Evolutionary conservation across 2,329 filamentous ascomycete species (phyloP), one percentile per base, ranked within the genome.

Genomic region (Teratosphaeria zuluensis): DNA sequence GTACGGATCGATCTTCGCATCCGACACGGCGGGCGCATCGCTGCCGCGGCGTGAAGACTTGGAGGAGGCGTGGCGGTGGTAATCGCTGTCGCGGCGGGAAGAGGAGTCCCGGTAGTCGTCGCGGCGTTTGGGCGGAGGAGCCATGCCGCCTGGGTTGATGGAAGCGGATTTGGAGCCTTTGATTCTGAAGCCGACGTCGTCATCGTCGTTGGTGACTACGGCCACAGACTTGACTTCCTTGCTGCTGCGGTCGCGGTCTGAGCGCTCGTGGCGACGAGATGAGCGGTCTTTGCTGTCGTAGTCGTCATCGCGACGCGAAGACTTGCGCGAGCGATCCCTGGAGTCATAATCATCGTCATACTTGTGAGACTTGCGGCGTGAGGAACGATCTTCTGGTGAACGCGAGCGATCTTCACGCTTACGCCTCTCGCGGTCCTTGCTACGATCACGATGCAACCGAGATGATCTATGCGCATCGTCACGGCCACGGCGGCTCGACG

Each of bases 401-500:
- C 74, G 70, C n/a, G 75, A 74, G 54, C 75, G 72, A 61, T 76
- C 73, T 24, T 75, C 75, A 31, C 72, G 73, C 33, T 60, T 62
- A 53, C 74, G 73, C 59, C 74, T 72, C 55, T 78, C 54, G 31
- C 54, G 54, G 14, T 55, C 76, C 32, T 74, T 72, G 63, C 76
- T 78, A 51, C 74, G 71, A 24, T 78, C 76, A 28, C 77, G 75
- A 53, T 77, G 73, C 11, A 75, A 75, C 32, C 76, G 75, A n/a
- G 75, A 77, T 4, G 76, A 76, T 11, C 74, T 73, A 54, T 76
- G 66, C 56, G 72, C 70, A 4, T 74, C 70, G 55, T 72, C 75
- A 28, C 74, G 84, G 61, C 84, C 82, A 65, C 85, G 82, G 54
- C 80, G 74, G 63, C 80, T 83, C 42, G 73, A 74, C 64, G 81